phyloP scores from a whole-genome alignment of 306 rosid species.

The Oemleria cerasiformis region DNA sequence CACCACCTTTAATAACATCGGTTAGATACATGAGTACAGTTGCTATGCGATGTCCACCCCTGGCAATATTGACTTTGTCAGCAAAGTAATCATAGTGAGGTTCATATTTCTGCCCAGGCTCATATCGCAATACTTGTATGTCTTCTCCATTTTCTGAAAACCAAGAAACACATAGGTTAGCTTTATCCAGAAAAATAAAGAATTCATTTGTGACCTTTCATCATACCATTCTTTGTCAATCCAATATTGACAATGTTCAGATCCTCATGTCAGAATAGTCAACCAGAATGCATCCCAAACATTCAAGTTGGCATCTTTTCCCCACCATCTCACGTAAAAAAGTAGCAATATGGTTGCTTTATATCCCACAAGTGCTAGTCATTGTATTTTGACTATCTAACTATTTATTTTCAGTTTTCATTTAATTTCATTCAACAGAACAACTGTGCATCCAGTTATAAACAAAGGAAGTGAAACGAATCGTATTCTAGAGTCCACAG shows the following conservation, averaged over 20 bases:
- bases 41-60: conserved; percentile 88
- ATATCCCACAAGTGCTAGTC: not conserved
- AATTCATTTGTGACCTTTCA: conserved; percentile 11
- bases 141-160: conserved; percentile 96
- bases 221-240: not conserved
- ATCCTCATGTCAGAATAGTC: not conserved
- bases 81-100: conserved; percentile 85
- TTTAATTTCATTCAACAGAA: not conserved
- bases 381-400: not conserved
- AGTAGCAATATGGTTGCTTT: not conserved
- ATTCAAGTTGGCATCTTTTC: not conserved
- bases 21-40: conserved; percentile 96
- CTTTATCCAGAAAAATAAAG: not conserved
- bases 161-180: conserved; percentile 24
- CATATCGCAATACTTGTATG: conserved; percentile 95
- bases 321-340: not conserved
- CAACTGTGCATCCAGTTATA: not conserved
- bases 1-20: conserved; percentile 84
- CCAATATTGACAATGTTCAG: not conserved
- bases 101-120: conserved; percentile 95
- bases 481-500: not conserved
- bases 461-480: not conserved
- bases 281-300: not conserved
- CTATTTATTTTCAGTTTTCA: not conserved
- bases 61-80: conserved; percentile 83